These are phyloP conservation scores for Malassezia obtusa DNA, from an alignment of 1,284 basidiomycete species.

Conservation along the genomic window DNA sequence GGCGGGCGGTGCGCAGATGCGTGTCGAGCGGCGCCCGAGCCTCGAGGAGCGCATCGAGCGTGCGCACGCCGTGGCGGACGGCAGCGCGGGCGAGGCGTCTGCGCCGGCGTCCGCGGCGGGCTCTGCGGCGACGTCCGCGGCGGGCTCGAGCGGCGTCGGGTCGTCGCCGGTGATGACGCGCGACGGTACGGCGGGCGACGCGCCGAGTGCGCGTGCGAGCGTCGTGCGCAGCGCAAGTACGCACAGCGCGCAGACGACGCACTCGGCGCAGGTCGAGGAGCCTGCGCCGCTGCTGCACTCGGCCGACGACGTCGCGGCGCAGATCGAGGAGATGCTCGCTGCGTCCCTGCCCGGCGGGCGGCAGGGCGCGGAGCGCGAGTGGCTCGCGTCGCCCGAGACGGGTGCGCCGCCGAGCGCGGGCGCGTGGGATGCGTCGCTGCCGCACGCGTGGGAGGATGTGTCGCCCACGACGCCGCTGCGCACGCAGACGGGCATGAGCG, in stretches of 20 bases:
- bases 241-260: background rate
- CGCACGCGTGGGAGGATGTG: background rate
- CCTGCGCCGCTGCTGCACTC: background rate
- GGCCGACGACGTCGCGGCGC: background rate
- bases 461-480: background rate
- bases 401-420: background rate
- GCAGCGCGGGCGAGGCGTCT: background rate
- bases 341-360: background rate
- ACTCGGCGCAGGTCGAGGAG: background rate
- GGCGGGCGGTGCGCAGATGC: background rate
- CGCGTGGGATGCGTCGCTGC: background rate
- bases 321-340: constrained; percentile 9
- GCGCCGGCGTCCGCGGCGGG: background rate
- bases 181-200: too few species aligned
- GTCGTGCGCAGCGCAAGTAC: background rate
- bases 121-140: background rate
- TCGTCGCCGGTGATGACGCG: too few species aligned
- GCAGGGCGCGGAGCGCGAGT: background rate
- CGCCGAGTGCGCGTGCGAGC: too few species aligned
- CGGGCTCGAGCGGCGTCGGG: too few species aligned
- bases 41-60: too few species aligned
- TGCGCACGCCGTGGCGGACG: too few species aligned
- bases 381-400: background rate
- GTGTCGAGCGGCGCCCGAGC: too few species aligned
- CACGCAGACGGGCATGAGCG: background rate